These are phyloP conservation scores for Dillenia turbinata DNA, from an alignment of 164 flowering plant genomes.

Conservation along the genomic window DNA sequence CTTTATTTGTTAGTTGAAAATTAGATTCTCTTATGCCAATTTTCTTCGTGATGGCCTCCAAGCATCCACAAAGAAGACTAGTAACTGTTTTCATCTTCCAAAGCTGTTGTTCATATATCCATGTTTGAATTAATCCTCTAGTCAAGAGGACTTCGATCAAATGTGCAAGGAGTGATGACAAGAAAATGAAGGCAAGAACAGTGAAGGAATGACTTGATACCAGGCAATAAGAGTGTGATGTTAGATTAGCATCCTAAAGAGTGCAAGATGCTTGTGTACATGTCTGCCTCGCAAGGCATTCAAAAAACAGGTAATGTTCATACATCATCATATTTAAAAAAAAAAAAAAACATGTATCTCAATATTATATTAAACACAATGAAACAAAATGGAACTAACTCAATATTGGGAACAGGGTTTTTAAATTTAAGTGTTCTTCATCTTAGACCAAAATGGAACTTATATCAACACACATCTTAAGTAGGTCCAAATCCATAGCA, in stretches of 20 bases:
- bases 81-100: constrained; percentile 43
- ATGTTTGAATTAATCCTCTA: constrained; percentile 21
- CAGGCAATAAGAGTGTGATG: constrained; percentile 9
- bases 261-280: no score
- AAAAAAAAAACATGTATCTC: no score
- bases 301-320: no score
- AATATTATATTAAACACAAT: no score
- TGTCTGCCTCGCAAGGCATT: no score
- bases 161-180: constrained; percentile 21
- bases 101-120: constrained; percentile 33
- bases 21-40: constrained; percentile 27
- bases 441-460: no score
- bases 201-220: constrained; percentile 24
- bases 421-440: no score
- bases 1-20: constrained; percentile 45
- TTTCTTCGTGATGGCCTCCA: constrained; percentile 25
- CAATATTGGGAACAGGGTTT: no score
- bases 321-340: no score
- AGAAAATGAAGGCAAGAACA: constrained; percentile 19
- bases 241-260: background rate
- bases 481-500: no score
- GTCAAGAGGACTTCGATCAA: constrained; percentile 23
- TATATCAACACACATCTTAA: no score
- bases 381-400: no score
- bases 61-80: constrained; percentile 24